Evolutionary conservation across 257 asterid genomes (phyloP).

Genomic region (Solanum infundibuliforme): DNA sequence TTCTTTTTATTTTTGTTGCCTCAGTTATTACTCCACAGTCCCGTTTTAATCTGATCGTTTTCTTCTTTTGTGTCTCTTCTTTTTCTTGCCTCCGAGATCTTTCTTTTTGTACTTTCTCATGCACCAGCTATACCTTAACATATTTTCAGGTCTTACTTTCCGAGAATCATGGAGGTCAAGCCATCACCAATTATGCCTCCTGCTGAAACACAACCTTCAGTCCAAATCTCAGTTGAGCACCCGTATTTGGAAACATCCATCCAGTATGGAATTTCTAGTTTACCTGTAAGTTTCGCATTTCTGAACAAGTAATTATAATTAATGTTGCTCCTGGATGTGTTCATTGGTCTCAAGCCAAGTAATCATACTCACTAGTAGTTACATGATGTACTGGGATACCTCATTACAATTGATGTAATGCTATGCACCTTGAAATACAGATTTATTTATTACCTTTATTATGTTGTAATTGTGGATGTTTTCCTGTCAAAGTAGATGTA

Average conservation of each 20-base stretch:
- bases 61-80: background rate
- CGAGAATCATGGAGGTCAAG: background rate
- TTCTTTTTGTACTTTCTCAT: background rate
- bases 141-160: conserved; percentile 10
- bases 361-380: background rate
- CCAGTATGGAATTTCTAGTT: conserved; percentile 25
- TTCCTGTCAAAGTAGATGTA: background rate
- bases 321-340: background rate
- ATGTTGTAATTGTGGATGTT: background rate
- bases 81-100: background rate
- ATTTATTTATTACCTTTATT: background rate
- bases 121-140: background rate
- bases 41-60: background rate
- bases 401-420: background rate
- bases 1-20: background rate
- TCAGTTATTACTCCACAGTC: background rate
- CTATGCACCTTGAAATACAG: background rate
- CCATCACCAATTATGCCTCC: conserved; percentile 4
- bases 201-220: background rate
- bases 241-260: background rate
- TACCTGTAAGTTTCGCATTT: conserved; percentile 17
- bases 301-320: background rate
- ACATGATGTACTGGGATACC: background rate
- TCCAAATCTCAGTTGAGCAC: background rate
- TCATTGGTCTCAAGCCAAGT: background rate